These are phyloP conservation scores for Solanum hybrid DNA, from an alignment of 305 asterid genomes.

Conservation along the genomic window DNA sequence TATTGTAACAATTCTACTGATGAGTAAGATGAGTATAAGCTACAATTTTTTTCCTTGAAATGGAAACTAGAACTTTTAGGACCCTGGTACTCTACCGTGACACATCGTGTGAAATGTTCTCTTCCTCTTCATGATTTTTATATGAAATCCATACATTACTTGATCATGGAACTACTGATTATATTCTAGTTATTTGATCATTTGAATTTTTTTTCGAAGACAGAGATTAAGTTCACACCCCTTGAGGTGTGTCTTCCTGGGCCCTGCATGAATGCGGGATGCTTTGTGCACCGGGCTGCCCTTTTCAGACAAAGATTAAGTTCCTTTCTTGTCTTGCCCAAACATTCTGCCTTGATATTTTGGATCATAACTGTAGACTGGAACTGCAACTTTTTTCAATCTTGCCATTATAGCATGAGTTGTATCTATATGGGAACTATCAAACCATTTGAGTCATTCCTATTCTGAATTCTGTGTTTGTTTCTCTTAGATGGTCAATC, in stretches of 20 bases:
- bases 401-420: not conserved
- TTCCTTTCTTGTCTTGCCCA: not conserved
- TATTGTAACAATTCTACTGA: not conserved
- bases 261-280: not conserved
- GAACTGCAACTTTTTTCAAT: not conserved
- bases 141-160: not conserved
- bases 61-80: not conserved
- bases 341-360: not conserved
- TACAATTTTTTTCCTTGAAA: not conserved
- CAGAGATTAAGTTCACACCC: not conserved
- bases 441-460: not conserved
- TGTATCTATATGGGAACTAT: not conserved
- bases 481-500: not conserved
- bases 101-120: not conserved
- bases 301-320: not conserved
- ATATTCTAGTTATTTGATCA: not conserved
- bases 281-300: not conserved
- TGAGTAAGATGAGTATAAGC: not conserved
- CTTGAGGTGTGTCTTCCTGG: not conserved
- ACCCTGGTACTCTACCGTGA: not conserved
- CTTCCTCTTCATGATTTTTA: not conserved
- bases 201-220: not conserved
- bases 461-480: not conserved
- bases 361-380: not conserved
- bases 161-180: not conserved